A percentile compares a stretch with the other conserved stretches of the same genome.
Evolutionary conservation across 2,329 filamentous ascomycete genomes (phyloP).

Genomic region (Fusarium tanahbumbuense): DNA sequence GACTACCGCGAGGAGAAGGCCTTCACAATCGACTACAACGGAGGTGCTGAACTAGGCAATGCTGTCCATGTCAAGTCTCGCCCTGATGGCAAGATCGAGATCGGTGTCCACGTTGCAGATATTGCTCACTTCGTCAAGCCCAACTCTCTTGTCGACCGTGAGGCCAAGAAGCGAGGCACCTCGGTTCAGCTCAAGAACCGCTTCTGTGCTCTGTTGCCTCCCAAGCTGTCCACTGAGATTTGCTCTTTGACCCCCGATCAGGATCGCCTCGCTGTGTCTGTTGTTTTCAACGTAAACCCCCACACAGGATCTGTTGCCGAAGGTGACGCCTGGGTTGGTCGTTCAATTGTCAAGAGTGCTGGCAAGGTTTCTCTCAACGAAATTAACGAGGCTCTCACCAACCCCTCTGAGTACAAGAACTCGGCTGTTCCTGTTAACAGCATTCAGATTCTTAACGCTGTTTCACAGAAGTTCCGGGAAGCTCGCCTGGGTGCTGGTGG

Average conservation of each 20-base stretch:
- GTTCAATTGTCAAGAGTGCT: slow-evolving; percentile 90
- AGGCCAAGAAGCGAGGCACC: slow-evolving; percentile 97
- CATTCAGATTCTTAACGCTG: slow-evolving; percentile 81
- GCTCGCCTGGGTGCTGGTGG: slow-evolving; percentile 83
- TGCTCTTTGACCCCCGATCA: slow-evolving; percentile 89
- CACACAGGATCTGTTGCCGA: slow-evolving; percentile 82
- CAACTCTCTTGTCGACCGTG: slow-evolving; percentile 93
- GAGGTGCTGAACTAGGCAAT: slow-evolving; percentile 88
- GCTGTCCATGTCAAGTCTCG: slow-evolving; percentile 91
- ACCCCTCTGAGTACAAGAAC: slow-evolving; percentile 70
- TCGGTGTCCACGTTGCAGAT: slow-evolving; percentile 95
- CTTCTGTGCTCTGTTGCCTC: slow-evolving; percentile 86
- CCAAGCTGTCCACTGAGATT: slow-evolving; percentile 85
- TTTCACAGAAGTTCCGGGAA: slow-evolving; percentile 92
- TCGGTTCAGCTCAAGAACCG: slow-evolving; percentile 95
- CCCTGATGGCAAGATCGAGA: slow-evolving; percentile 86
- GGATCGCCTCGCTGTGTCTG: slow-evolving; percentile 90
- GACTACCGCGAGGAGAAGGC: slow-evolving; percentile 90
- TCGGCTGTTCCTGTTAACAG: slow-evolving; percentile 77
- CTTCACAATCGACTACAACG: slow-evolving; percentile 93
- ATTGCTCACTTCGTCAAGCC: slow-evolving; percentile 97
- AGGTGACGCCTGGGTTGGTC: slow-evolving; percentile 92
- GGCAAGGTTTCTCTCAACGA: slow-evolving; percentile 87
- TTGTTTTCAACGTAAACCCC: slow-evolving; percentile 90
- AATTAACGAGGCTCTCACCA: slow-evolving; percentile 83